Percentiles rank a stretch among this genome's conserved stretches.
Evolutionary conservation across 345 rosid species (phyloP).

Genomic region (Linum lewisii): DNA sequence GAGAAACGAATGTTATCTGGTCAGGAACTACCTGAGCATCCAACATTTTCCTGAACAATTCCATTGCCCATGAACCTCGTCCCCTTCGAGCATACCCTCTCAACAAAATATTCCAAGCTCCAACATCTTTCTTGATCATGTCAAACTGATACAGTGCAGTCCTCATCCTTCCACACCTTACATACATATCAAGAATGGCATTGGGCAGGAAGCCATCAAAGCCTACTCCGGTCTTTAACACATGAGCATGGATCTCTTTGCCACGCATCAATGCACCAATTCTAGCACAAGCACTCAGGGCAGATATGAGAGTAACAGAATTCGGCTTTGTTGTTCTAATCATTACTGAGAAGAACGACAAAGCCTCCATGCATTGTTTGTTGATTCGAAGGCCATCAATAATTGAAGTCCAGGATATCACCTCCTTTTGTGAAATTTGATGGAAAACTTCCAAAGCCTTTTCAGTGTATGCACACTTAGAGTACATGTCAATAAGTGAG

Average conservation of each 20-base stretch:
- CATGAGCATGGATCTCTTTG: constrained; percentile 24
- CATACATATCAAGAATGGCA: constrained; percentile 26
- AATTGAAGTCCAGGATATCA: constrained; percentile 25
- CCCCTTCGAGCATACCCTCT: constrained; percentile 22
- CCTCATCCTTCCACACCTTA: constrained; percentile 23
- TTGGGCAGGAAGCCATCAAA: constrained; percentile 22
- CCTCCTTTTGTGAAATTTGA: constrained; percentile 16
- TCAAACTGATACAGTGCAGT: constrained; percentile 21
- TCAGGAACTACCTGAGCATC: constrained; percentile 16
- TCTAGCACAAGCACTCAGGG: constrained; percentile 24
- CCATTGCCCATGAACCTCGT: constrained; percentile 12
- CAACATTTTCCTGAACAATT: constrained; percentile 15
- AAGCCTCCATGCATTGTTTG: constrained; percentile 18
- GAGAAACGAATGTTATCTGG: constrained; percentile 17
- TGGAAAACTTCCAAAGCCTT: constrained; percentile 26
- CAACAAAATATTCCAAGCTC: constrained; percentile 25
- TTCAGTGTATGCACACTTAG: constrained; percentile 23
- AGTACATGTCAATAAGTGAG: constrained; percentile 27
- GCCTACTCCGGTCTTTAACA: constrained; percentile 14
- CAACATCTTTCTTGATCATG: constrained; percentile 16
- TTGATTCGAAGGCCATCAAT: constrained; percentile 22
- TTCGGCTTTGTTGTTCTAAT: constrained; percentile 12
- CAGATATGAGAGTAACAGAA: constrained; percentile 21
- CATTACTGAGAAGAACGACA: constrained; percentile 19
- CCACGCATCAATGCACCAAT: constrained; percentile 26